A percentile compares a stretch with the other conserved stretches of the same genome.
These are phyloP conservation scores for Tremella yokohamensis DNA, from an alignment of 768 basidiomycete genomes.

Conservation along the genomic window DNA sequence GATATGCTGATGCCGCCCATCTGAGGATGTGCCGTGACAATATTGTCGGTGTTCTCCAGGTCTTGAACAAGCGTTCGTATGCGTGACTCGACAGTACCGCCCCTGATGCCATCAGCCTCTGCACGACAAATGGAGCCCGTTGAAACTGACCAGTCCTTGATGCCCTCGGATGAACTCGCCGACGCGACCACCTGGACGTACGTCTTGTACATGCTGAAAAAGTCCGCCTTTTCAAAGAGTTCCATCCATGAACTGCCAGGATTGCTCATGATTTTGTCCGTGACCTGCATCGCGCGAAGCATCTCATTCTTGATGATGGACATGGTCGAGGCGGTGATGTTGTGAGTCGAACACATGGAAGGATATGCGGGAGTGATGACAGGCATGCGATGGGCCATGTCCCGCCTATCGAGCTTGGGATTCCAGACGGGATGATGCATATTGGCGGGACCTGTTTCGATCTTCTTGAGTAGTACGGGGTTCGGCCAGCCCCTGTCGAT, in stretches of 20 bases:
- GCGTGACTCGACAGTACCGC: conserved; percentile 98
- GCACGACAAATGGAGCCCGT: background rate
- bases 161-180: conserved; percentile 73
- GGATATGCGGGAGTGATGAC: conserved; percentile 99
- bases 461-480: conserved; percentile 93
- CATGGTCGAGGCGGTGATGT: conserved; percentile 91
- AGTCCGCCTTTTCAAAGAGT: conserved; percentile 91
- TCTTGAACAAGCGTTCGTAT: conserved; percentile 96
- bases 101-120: conserved; percentile 53
- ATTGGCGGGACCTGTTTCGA: conserved; percentile 88
- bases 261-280: conserved; percentile 83
- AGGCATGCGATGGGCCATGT: conserved; percentile 86
- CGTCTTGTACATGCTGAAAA: conserved; percentile 94
- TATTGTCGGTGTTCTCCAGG: conserved; percentile 88
- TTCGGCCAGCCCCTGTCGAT: conserved; percentile 87
- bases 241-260: conserved; percentile 77
- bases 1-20: conserved; percentile 88
- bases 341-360: conserved; percentile 98
- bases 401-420: conserved; percentile 60
- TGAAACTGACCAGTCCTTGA: conserved; percentile 79
- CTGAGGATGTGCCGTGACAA: conserved; percentile 90
- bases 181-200: conserved; percentile 95
- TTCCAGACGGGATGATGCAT: conserved; percentile 86
- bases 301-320: conserved; percentile 95
- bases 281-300: conserved; percentile 87